Base-by-base conservation (phyloP, 2,329 filamentous ascomycete species). In the Cordyceps cateniannulata region DNA sequence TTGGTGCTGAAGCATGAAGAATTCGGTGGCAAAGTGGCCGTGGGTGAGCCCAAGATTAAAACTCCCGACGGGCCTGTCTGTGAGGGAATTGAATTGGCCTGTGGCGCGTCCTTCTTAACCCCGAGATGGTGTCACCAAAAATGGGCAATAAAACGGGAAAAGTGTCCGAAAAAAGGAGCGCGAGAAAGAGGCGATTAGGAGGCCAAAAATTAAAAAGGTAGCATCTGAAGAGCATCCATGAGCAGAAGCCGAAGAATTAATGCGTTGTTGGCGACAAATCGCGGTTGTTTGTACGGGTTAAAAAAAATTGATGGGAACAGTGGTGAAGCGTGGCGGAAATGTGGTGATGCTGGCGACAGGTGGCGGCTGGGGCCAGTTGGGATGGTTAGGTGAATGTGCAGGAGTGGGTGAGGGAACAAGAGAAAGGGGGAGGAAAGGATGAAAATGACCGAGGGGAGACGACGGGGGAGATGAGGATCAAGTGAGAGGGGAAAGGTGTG, bases 111-210 rank as follows among this genome's bases (percentile, higher is more conserved):
- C 22, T 22, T 49, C 20, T 58, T 50, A 58, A 38, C 55, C 55
- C 45, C 54, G 44, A 58, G 44, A 58, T 50, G 54, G 52, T 48
- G 42, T 57, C 42, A n/a, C 54, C 20, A 48, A 20, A 16, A 27
- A 42, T 16, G 50, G 22, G 18, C 12, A 35, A 47, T 27, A 42
- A 27, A 54, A n/a, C 38, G 38, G 18, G 6, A 18, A n/a, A 8
- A 42, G 38, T 42, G 38, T 29, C 18, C 25, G 25, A 38, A 51
- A 51, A 50, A 38, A 29, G 20, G 9, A 20, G 20, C 12, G n/a
- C 2, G 2, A 14, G 5, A 52, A 24, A 42, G 7, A 52, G 24
- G n/a, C 40, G 40, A 42, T 18, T 20, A 6, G 42, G 6, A 32
- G 32, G 48, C n/a, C 18, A 50, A 20, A 5, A 50, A 50, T 22